Base-by-base conservation (phyloP, 192 early-diverging fungal genomes). In the Chytriomyces sp. region DNA sequence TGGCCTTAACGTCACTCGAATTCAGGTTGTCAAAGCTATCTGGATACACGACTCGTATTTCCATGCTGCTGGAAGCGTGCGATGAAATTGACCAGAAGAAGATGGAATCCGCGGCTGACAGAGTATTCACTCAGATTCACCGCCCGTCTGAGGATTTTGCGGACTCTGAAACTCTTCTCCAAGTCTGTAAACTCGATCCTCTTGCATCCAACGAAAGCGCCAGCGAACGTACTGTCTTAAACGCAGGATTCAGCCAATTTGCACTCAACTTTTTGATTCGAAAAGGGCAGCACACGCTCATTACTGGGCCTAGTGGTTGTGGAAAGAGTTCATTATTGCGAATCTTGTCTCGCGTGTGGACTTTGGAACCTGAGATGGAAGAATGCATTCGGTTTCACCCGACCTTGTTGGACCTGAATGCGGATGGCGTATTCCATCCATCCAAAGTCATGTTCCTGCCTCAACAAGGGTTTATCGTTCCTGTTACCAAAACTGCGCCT, bases 281-380 rank as follows among this genome's bases (percentile, higher is more conserved):
- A 1, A 46, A 44, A 45, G 78, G 75, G 9, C 57, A 73, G 18
- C 77, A 82, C 66, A 66, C 81, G 24, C 63, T 85, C 46, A 83
- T 85, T 62, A 81, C 76, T 11, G 86, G 83, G n/a, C 90, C 92
- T 6, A 94, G 94, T 69, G 96, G 96, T 78, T 78, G 81, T 18
- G 96, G 96, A 46, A 98, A 98, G 77, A 92, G 93, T 16, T 93
- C 93, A 6, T 53, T 98, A 18, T 67, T 97, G 23, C 86, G 94
- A 6, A 88, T 88, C 6, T 84, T 97, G 60, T 89, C 91, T 20
- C 92, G 92, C 0, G 76, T 98, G 46, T 97, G 93, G 93, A 84
- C 78, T 16, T 83, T 89, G 11, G 75, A 72, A 0, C 64, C 13
- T 26, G 49, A 43, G n/a, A 9, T 20, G 7, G 11, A 18, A 18